Base-by-base conservation (phyloP, 2,329 filamentous ascomycete species). In the Rhytidhysteron rufulum region DNA sequence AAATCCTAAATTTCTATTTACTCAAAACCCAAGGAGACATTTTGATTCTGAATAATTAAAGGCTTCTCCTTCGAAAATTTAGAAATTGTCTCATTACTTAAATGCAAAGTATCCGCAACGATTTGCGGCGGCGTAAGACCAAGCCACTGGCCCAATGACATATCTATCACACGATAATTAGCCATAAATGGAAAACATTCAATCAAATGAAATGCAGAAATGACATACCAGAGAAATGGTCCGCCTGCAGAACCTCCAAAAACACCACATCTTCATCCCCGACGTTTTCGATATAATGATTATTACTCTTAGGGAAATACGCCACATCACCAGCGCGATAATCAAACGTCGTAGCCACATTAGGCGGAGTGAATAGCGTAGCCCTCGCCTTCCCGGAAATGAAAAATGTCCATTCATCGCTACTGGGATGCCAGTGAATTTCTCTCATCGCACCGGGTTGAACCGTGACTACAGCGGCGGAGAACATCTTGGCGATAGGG, bases 141-240 rank as follows among this genome's bases (percentile, higher is more conserved):
- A 4, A 81, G 60, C 78, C 78, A 80, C 58, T 81, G 77, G 1
- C 73, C 71, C 4, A 79, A 71, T 39, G 70, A 74, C 41, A 80
- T 72, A 45, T 80, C 77, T 10, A 68, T 68, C 17, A n/a, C 21
- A 34, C 11, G n/a, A n/a, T n/a, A n/a, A n/a, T n/a, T n/a, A n/a
- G n/a, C n/a, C n/a, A n/a, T n/a, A n/a, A n/a, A n/a, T n/a, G 11
- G 16, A 35, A 19, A 16, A 34, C 9, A 27, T 27, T 27, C 7
- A 13, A 27, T 27, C 7, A 27, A 8, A 13, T 27, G 24, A 13
- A 27, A 27, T 13, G 16, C 16, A 15, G 9, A n/a, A 32, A 8
- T 7, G 7, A 18, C 39, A 11, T 16, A 41, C 39, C 45, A 10
- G 39, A 36, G 37, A 47, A 47, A 13, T 46, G 43, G 16, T 48